These are phyloP conservation scores for Hanseniaspora guilliermondii DNA, from an alignment of 805 yeast genomes.

Conservation along the genomic window DNA sequence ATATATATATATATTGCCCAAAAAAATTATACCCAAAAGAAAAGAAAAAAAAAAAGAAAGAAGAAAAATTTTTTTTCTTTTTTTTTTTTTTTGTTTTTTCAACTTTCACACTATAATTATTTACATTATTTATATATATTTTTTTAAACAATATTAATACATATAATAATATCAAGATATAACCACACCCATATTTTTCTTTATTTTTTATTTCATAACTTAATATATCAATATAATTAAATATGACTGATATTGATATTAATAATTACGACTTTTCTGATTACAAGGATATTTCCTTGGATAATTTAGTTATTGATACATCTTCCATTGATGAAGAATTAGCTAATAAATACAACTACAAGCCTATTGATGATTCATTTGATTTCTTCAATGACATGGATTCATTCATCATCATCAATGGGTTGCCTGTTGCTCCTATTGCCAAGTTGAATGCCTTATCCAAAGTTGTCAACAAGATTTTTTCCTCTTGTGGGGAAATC, in stretches of 20 bases:
- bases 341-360: conserved; percentile 29
- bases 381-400: conserved; percentile 49
- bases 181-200: too few relatives aligned
- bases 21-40: too few relatives aligned
- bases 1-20: too few relatives aligned
- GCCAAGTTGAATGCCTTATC: conserved; percentile 69
- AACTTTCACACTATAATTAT: too few relatives aligned
- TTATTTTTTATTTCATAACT: too few relatives aligned
- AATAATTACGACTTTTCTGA: conserved; percentile 13
- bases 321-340: conserved; percentile 73
- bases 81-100: too few relatives aligned
- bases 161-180: too few relatives aligned
- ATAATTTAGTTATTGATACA: conserved; percentile 47
- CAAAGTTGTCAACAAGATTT: conserved; percentile 73
- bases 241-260: conserved; percentile 6
- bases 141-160: too few relatives aligned
- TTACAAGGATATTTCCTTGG: conserved; percentile 29
- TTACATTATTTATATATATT: too few relatives aligned
- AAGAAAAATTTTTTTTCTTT: too few relatives aligned
- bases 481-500: conserved; percentile 66
- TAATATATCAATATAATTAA: conserved; percentile 16
- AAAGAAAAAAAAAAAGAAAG: too few relatives aligned
- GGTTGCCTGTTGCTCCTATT: conserved; percentile 92
- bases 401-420: conserved; percentile 75
- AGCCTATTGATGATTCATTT: conserved; percentile 21